Evolutionary conservation across 306 rosid genomes (phyloP).

Genomic region (Styphnolobium japonicum): DNA sequence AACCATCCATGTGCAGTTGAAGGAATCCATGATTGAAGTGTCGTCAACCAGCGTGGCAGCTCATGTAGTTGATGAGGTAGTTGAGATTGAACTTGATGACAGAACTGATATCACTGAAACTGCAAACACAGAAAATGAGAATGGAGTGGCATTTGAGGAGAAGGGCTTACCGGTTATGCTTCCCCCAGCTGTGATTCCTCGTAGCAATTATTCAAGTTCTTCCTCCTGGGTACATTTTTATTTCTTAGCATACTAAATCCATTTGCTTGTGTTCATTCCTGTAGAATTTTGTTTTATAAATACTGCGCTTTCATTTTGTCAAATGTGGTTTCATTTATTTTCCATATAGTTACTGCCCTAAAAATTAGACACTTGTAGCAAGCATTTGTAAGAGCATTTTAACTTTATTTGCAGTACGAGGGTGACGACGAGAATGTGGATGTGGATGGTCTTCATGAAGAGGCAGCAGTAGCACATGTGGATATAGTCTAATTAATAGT

Average conservation of each 20-base stretch:
- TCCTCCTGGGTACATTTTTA: not conserved
- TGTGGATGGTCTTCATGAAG: slow-evolving; percentile 58
- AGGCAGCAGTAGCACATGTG: slow-evolving; percentile 25
- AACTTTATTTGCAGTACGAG: slow-evolving; percentile 58
- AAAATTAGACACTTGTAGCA: slow-evolving; percentile 12
- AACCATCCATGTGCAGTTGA: slow-evolving; percentile 43
- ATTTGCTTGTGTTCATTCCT: not conserved
- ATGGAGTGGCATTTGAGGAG: slow-evolving; percentile 34
- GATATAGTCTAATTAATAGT: slow-evolving; percentile 19
- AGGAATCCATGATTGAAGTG: slow-evolving; percentile 50
- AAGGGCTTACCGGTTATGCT: slow-evolving; percentile 38
- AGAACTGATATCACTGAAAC: slow-evolving; percentile 33
- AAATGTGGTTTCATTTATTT: not conserved
- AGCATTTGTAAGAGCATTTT: slow-evolving; percentile 22
- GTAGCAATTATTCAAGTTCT: slow-evolving; percentile 46
- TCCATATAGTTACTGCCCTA: not conserved
- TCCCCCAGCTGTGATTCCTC: slow-evolving; percentile 56
- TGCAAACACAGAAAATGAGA: slow-evolving; percentile 39
- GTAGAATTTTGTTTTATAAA: not conserved
- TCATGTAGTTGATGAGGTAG: slow-evolving; percentile 71
- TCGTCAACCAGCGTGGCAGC: slow-evolving; percentile 89
- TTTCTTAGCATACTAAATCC: not conserved
- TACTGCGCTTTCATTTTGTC: not conserved
- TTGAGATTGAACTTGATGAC: slow-evolving; percentile 63
- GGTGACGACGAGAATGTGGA: slow-evolving; percentile 59